Evolutionary conservation across 306 rosid species (phyloP).

Genomic region (Citrullus colocynthis): DNA sequence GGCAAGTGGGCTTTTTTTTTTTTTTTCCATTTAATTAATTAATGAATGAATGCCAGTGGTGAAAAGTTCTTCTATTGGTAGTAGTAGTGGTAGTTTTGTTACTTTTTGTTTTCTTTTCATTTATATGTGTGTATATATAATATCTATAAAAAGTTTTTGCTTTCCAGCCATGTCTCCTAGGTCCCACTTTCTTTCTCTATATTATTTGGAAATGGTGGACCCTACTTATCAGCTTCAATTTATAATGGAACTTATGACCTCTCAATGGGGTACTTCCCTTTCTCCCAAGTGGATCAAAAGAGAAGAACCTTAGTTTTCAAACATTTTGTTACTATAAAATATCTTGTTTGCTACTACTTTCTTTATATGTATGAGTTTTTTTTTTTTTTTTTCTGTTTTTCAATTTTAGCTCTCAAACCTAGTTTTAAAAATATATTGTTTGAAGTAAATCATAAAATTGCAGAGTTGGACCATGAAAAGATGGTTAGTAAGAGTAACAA

Average conservation of each 20-base stretch:
- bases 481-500: too few species aligned
- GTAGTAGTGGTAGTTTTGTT: neutral
- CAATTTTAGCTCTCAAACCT: neutral
- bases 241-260: neutral
- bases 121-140: too few species aligned
- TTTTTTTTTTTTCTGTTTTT: neutral
- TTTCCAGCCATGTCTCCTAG: slow-evolving; percentile 33
- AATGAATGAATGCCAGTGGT: neutral
- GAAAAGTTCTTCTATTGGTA: neutral
- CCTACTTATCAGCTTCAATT: slow-evolving; percentile 12
- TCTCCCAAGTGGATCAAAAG: neutral
- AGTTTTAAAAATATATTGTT: neutral
- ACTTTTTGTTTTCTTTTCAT: neutral
- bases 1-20: neutral
- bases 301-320: neutral
- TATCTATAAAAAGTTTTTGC: slow-evolving; percentile 10
- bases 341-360: neutral
- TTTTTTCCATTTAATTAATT: neutral
- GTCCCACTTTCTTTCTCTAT: neutral
- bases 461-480: neutral
- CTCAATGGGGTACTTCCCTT: neutral
- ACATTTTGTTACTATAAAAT: neutral
- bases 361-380: neutral
- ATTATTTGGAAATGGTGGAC: slow-evolving; percentile 6
- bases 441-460: neutral